Evolutionary conservation across 495 filamentous ascomycete genomes (phyloP).

Genomic region (Friedmanniomyces simplex): DNA sequence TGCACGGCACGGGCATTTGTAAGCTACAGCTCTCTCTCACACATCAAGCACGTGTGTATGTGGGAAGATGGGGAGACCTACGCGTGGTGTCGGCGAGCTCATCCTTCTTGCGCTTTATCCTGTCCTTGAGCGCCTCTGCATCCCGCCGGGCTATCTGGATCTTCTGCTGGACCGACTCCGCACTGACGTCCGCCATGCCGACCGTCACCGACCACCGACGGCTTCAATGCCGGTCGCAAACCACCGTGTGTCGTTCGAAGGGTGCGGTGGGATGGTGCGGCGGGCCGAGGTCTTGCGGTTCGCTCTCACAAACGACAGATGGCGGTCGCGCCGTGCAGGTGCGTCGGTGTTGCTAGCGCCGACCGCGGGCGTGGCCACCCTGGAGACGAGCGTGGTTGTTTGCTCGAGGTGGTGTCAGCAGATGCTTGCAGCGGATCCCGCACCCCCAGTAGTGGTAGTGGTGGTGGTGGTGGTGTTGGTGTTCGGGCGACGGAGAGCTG

Average conservation of each 20-base stretch:
- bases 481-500: neutral
- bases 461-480: neutral
- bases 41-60: neutral
- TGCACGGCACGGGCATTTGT: constrained; percentile 33
- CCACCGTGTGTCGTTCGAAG: neutral
- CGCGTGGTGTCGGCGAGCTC: constrained; percentile 94
- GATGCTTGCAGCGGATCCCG: neutral
- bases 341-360: neutral
- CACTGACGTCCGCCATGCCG: constrained; percentile 49
- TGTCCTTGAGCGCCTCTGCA: constrained; percentile 94
- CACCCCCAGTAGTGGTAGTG: neutral
- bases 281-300: neutral
- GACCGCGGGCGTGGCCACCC: neutral
- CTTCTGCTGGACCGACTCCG: constrained; percentile 70
- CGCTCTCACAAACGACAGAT: neutral
- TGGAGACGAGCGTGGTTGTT: neutral
- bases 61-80: constrained; percentile 43
- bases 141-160: constrained; percentile 96
- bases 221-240: constrained; percentile 16
- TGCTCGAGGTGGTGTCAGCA: neutral
- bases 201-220: constrained; percentile 10
- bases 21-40: constrained; percentile 6
- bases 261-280: neutral
- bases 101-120: constrained; percentile 99
- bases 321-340: constrained; percentile 2